Evolutionary conservation across 805 yeast genomes (phyloP).

Genomic region (Candida verbasci): DNA sequence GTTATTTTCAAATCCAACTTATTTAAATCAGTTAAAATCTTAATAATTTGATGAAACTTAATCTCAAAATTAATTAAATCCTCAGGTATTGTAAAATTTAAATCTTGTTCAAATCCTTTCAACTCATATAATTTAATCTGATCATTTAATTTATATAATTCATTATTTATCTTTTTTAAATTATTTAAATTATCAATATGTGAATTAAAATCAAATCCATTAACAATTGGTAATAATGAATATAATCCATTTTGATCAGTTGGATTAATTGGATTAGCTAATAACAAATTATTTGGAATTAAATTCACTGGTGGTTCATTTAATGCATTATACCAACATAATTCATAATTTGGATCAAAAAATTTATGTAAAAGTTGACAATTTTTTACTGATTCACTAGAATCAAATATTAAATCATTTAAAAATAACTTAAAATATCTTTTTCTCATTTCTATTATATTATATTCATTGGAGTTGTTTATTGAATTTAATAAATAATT

Average conservation of each 20-base stretch:
- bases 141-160: conserved; percentile 26
- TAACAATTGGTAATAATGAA: conserved; percentile 41
- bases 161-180: conserved; percentile 31
- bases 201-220: conserved; percentile 33
- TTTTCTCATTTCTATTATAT: conserved; percentile 45
- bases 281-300: conserved; percentile 44
- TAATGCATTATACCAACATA: conserved; percentile 48
- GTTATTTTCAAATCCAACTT: conserved; percentile 31
- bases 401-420: conserved; percentile 31
- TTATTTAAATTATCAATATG: conserved; percentile 26
- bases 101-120: conserved; percentile 11
- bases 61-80: conserved; percentile 30
- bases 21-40: conserved; percentile 32
- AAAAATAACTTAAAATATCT: conserved; percentile 44
- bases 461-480: conserved; percentile 30
- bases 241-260: conserved; percentile 52
- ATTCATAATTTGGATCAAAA: conserved; percentile 47
- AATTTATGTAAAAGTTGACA: conserved; percentile 43
- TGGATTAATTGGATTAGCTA: conserved; percentile 49
- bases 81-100: conserved; percentile 22
- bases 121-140: conserved; percentile 27
- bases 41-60: conserved; percentile 29
- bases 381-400: conserved; percentile 23
- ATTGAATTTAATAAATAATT: conserved; percentile 38
- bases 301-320: conserved; percentile 42